Conservation (phyloP, 768 basidiomycete genomes). For the Kwoniella sp. region DNA sequence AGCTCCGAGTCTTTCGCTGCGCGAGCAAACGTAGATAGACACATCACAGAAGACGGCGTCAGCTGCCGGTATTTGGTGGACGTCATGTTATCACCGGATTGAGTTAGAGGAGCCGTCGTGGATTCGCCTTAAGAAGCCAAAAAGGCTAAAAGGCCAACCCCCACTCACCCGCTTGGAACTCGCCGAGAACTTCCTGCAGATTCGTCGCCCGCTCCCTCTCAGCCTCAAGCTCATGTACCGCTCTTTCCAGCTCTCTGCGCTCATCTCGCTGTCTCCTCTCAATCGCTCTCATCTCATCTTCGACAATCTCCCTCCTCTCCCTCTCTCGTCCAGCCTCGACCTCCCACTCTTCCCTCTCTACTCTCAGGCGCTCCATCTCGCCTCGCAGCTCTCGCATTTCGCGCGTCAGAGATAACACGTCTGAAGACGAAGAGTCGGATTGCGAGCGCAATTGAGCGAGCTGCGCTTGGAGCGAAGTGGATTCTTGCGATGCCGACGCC, state of each 20-base stretch:
- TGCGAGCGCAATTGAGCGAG: conserved; percentile 59
- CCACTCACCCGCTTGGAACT: conserved; percentile 84
- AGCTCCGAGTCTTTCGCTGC: conserved; percentile 89
- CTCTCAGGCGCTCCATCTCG: conserved; percentile 82
- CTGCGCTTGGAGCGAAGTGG: conserved; percentile 69
- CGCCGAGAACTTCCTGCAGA: conserved; percentile 87
- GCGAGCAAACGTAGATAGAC: neutral
- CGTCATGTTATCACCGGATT: too few relatives aligned
- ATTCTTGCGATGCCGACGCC: conserved; percentile 72
- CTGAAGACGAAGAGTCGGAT: conserved; percentile 50
- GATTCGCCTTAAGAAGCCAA: neutral
- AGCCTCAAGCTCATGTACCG: conserved; percentile 62
- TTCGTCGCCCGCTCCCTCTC: conserved; percentile 73
- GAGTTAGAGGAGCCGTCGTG: too few relatives aligned
- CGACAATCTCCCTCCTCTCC: conserved; percentile 70
- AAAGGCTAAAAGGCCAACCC: neutral
- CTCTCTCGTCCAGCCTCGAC: conserved; percentile 67
- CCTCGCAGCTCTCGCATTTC: conserved; percentile 78
- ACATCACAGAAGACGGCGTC: neutral
- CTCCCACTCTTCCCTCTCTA: conserved; percentile 80
- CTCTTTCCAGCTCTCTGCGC: conserved; percentile 63
- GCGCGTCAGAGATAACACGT: conserved; percentile 57
- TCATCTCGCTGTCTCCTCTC: conserved; percentile 69
- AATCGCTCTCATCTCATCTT: conserved; percentile 63
- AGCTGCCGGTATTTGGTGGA: too few relatives aligned